phyloP scores from a whole-genome alignment of 805 yeast species.

The Suhomyces kilbournensis region DNA sequence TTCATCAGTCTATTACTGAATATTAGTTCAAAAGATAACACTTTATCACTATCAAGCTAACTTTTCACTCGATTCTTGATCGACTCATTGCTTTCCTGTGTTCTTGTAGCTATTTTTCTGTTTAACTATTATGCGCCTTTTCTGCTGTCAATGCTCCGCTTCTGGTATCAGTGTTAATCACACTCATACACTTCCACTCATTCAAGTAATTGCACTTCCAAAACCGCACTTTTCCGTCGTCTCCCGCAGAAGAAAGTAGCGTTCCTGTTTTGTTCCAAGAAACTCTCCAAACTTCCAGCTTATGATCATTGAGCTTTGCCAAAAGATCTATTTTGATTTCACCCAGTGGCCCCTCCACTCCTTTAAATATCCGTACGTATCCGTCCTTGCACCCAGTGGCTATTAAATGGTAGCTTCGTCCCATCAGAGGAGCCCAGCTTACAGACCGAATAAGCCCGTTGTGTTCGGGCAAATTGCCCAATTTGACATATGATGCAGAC shows the following conservation, averaged over 20 bases:
- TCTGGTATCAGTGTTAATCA: slow-evolving; percentile 36
- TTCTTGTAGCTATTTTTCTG: too few relatives aligned
- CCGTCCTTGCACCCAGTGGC: slow-evolving; percentile 99
- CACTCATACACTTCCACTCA: slow-evolving; percentile 90
- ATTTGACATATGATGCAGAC: slow-evolving; percentile 43
- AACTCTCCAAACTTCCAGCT: slow-evolving; percentile 93
- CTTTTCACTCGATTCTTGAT: too few relatives aligned
- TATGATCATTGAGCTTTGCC: slow-evolving; percentile 72
- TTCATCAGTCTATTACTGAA: too few relatives aligned
- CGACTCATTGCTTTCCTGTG: too few relatives aligned
- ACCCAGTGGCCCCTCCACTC: slow-evolving; percentile 44
- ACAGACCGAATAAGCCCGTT: slow-evolving; percentile 82
- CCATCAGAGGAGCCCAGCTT: slow-evolving; percentile 97
- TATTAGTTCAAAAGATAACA: too few relatives aligned
- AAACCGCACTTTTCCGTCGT: slow-evolving; percentile 85
- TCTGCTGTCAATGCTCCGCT: slow-evolving; percentile 6
- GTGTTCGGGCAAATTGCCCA: slow-evolving; percentile 76
- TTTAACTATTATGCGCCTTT: neutral
- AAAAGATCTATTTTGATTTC: slow-evolving; percentile 52
- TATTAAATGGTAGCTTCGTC: slow-evolving; percentile 77
- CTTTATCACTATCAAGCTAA: too few relatives aligned
- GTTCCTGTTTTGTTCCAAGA: slow-evolving; percentile 95
- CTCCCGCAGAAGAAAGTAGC: slow-evolving; percentile 88
- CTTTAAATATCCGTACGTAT: slow-evolving; percentile 76
- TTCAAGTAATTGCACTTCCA: slow-evolving; percentile 89